Evolutionary conservation across 2,329 filamentous ascomycete species (phyloP).

Genomic region (Colletotrichum zoysiae): DNA sequence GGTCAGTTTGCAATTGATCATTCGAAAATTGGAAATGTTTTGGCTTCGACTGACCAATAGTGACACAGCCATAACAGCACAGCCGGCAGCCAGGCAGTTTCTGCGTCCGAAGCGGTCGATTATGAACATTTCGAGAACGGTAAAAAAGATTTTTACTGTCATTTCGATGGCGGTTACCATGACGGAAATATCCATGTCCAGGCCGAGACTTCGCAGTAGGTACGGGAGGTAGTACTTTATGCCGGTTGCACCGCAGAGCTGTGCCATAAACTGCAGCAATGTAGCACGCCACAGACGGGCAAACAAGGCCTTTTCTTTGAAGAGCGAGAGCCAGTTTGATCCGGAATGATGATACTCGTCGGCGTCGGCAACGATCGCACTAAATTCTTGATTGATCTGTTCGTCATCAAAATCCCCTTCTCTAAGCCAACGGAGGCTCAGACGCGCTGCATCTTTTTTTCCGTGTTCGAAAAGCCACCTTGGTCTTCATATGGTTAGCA

Average conservation of each 20-base stretch:
- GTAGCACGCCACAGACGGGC: conserved; percentile 68
- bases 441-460: conserved; percentile 56
- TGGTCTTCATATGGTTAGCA: conserved; percentile 54
- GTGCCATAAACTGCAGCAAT: conserved; percentile 70
- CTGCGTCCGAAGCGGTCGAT: conserved; percentile 66
- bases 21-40: neutral
- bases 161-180: conserved; percentile 69
- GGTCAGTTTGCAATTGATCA: neutral
- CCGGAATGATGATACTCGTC: conserved; percentile 52
- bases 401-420: conserved; percentile 55
- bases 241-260: conserved; percentile 70
- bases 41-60: conserved; percentile 59
- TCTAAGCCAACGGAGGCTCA: conserved; percentile 62
- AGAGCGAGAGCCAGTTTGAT: conserved; percentile 60
- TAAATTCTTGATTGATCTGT: conserved; percentile 58
- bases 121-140: conserved; percentile 67
- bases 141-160: conserved; percentile 68
- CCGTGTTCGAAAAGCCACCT: conserved; percentile 69
- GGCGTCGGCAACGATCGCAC: conserved; percentile 60
- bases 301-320: conserved; percentile 61
- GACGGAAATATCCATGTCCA: conserved; percentile 61
- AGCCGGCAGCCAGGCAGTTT: conserved; percentile 62
- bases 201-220: conserved; percentile 64
- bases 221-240: conserved; percentile 72
- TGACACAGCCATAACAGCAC: conserved; percentile 64